Evolutionary conservation across 768 basidiomycete species (phyloP).

Genomic region (Pisolithus microcarpus): DNA sequence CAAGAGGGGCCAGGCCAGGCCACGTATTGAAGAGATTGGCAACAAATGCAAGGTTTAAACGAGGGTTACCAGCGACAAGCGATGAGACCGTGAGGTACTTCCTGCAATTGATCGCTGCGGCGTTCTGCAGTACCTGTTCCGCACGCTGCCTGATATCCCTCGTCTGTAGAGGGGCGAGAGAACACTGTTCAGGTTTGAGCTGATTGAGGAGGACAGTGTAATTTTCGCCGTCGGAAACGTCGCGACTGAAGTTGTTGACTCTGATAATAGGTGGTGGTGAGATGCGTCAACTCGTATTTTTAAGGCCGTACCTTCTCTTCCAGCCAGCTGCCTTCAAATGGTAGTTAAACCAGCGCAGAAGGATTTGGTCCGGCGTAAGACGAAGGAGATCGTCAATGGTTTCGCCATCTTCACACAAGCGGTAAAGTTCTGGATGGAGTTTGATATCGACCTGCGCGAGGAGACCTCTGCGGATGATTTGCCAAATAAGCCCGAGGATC

Average conservation of each 20-base stretch:
- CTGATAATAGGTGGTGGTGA: constrained; percentile 32
- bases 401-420: constrained; percentile 94
- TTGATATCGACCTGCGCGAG: constrained; percentile 97
- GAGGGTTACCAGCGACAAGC: constrained; percentile 89
- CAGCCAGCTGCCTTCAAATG: constrained; percentile 94
- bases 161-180: constrained; percentile 84
- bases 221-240: constrained; percentile 96
- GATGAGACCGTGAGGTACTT: constrained; percentile 93
- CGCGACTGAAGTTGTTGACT: constrained; percentile 95
- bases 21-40: constrained; percentile 98
- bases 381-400: constrained; percentile 92
- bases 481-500: constrained; percentile 97
- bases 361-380: constrained; percentile 93
- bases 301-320: constrained; percentile 58
- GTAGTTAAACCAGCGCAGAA: constrained; percentile 99
- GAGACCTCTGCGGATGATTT: constrained; percentile 90
- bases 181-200: constrained; percentile 90
- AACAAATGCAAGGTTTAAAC: constrained; percentile 95
- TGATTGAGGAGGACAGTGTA: constrained; percentile 95
- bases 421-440: constrained; percentile 92
- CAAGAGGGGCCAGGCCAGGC: constrained; percentile 90
- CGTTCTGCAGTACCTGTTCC: constrained; percentile 91
- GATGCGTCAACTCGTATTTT: background rate
- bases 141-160: constrained; percentile 76
- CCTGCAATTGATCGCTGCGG: constrained; percentile 87